Evolutionary conservation across 2,329 filamentous ascomycete genomes (phyloP).

Genomic region (Sporothrix schenckii): DNA sequence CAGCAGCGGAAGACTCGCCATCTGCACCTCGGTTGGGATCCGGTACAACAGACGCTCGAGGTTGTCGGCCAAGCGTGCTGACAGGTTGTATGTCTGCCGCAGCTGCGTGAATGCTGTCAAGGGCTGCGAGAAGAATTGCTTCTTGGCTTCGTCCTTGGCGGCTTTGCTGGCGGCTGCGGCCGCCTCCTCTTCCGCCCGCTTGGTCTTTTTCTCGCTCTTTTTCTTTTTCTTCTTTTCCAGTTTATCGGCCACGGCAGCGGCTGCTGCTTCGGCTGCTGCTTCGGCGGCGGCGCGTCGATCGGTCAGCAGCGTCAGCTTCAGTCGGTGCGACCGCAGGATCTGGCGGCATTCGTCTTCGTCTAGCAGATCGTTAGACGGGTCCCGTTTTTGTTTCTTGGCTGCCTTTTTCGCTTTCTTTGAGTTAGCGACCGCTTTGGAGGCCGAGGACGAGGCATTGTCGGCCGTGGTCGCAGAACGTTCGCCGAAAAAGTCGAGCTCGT

Average conservation of each 20-base stretch:
- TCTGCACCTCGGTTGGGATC: constrained; percentile 89
- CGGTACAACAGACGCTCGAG: constrained; percentile 81
- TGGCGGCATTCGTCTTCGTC: constrained; percentile 73
- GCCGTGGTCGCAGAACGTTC: constrained; percentile 45
- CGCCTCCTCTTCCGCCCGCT: constrained; percentile 49
- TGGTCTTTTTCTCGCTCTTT: constrained; percentile 51
- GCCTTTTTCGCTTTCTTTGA: constrained; percentile 45
- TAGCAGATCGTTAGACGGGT: constrained; percentile 47
- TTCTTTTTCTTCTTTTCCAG: constrained; percentile 44
- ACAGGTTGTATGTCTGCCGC: constrained; percentile 70
- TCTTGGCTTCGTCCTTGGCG: constrained; percentile 56
- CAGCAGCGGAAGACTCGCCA: constrained; percentile 80
- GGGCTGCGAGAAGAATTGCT: constrained; percentile 75
- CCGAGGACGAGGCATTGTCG: constrained; percentile 19
- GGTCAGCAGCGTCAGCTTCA: constrained; percentile 80
- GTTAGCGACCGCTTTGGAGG: constrained; percentile 32
- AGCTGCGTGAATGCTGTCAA: constrained; percentile 77
- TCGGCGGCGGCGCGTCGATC: constrained; percentile 49
- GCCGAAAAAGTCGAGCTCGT: constrained; percentile 64
- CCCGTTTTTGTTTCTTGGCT: constrained; percentile 36
- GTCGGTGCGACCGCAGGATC: constrained; percentile 74
- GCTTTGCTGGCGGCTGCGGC: constrained; percentile 49
- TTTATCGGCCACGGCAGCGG: constrained; percentile 12
- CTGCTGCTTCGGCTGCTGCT: constrained; percentile 24
- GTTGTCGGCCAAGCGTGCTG: constrained; percentile 74